phyloP scores from a whole-genome alignment of 768 basidiomycete species.

The Trametes villosa region DNA sequence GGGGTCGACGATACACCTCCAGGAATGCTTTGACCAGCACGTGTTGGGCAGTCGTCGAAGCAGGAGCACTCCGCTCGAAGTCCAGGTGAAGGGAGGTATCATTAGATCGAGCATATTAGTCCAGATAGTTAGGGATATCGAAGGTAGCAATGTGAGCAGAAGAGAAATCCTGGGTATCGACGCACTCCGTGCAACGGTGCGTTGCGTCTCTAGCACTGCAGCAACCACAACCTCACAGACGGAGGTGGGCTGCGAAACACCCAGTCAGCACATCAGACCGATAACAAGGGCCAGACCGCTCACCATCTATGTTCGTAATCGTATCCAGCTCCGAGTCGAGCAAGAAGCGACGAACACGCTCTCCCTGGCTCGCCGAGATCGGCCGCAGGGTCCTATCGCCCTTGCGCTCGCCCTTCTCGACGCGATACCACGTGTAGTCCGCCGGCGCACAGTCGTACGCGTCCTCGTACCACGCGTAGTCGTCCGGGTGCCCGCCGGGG shows the following conservation, averaged over 20 bases:
- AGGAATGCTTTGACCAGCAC: background rate
- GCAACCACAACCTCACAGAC: background rate
- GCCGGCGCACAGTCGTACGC: conserved; percentile 17
- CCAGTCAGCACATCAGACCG: background rate
- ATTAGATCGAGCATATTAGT: background rate
- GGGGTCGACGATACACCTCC: no score
- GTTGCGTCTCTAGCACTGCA: background rate
- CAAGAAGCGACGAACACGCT: conserved; percentile 17
- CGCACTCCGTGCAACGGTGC: background rate
- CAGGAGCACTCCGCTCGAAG: no score
- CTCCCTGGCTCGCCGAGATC: conserved; percentile 6
- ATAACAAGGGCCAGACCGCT: background rate
- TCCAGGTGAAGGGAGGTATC: no score
- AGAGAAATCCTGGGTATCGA: background rate
- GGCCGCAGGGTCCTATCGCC: background rate
- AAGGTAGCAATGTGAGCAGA: background rate
- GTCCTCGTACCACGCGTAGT: conserved; percentile 18
- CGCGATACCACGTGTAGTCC: conserved; percentile 17
- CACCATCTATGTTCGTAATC: conserved; percentile 15
- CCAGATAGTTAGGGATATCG: background rate
- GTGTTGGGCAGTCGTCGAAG: background rate
- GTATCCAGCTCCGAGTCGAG: conserved; percentile 6
- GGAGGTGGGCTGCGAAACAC: background rate
- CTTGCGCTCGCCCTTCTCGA: conserved; percentile 1
- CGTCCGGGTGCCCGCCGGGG: background rate